Percentiles rank a stretch among this genome's conserved stretches.
phyloP scores from a whole-genome alignment of 768 basidiomycete genomes.

The Boletus sp. region DNA sequence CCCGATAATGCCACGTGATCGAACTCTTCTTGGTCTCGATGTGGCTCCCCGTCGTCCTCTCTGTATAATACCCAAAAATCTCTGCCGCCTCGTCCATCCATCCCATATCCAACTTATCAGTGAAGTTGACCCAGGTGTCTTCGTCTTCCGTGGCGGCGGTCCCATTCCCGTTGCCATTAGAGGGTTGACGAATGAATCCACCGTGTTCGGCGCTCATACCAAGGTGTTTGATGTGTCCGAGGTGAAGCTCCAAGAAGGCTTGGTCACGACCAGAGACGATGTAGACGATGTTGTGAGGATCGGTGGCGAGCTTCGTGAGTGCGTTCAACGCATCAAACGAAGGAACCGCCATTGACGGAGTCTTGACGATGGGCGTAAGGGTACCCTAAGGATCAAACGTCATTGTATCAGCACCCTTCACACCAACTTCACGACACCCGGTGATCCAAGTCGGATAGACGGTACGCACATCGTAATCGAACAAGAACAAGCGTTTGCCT shows the following conservation, averaged over 20 bases:
- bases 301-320: conserved; percentile 66
- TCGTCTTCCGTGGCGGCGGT: neutral
- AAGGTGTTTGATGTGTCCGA: conserved; percentile 77
- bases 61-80: conserved; percentile 95
- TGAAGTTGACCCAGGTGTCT: conserved; percentile 79
- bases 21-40: conserved; percentile 97
- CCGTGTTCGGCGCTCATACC: conserved; percentile 98
- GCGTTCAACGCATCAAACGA: conserved; percentile 71
- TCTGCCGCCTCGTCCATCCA: conserved; percentile 97
- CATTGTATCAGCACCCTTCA: neutral
- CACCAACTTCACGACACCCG: neutral
- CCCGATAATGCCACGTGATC: conserved; percentile 97
- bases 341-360: conserved; percentile 83
- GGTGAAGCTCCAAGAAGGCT: conserved; percentile 86
- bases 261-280: conserved; percentile 97
- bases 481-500: conserved; percentile 84
- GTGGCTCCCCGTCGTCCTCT: conserved; percentile 93
- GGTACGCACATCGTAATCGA: conserved; percentile 88
- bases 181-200: conserved; percentile 81
- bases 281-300: conserved; percentile 90
- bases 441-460: neutral
- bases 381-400: conserved; percentile 62
- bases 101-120: conserved; percentile 90
- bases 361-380: conserved; percentile 94
- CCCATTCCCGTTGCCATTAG: conserved; percentile 30